phyloP scores from a whole-genome alignment of 148 eudicot species.

The Vaccinium myrtillus region DNA sequence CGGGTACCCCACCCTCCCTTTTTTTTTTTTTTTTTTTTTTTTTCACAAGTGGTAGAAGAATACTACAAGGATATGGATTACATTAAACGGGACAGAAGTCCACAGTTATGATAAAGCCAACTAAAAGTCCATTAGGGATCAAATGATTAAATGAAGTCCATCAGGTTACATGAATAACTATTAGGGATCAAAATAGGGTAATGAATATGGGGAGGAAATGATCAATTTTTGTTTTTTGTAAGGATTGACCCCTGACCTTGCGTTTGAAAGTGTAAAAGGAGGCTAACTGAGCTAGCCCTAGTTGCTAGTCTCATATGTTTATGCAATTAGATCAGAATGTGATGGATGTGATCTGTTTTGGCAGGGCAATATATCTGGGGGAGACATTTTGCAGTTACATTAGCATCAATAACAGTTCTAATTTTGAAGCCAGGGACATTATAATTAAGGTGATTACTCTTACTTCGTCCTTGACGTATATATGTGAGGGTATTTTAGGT shows the following conservation, averaged over 20 bases:
- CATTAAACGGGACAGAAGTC: background rate
- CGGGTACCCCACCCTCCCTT: constrained; percentile 38
- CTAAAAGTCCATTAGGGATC: no score
- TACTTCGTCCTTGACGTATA: background rate
- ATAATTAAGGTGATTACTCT: constrained; percentile 63
- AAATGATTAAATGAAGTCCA: no score
- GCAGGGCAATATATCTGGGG: constrained; percentile 93
- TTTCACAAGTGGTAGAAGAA: background rate
- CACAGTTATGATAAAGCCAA: no score
- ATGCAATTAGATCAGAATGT: background rate
- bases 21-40: background rate
- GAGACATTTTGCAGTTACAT: constrained; percentile 98
- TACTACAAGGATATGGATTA: background rate
- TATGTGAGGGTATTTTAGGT: background rate
- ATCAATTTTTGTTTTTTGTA: no score
- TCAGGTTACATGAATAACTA: no score
- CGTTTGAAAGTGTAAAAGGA: background rate
- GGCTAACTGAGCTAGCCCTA: background rate
- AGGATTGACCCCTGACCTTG: no score
- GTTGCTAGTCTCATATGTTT: background rate
- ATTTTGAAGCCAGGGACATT: constrained; percentile 73
- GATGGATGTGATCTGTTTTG: constrained; percentile 10
- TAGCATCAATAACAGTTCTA: constrained; percentile 92
- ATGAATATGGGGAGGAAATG: no score
- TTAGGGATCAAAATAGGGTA: no score